Evolutionary conservation across 768 basidiomycete species (phyloP), one percentile per base, ranked within the genome.

Genomic region (Suillus variegatus): DNA sequence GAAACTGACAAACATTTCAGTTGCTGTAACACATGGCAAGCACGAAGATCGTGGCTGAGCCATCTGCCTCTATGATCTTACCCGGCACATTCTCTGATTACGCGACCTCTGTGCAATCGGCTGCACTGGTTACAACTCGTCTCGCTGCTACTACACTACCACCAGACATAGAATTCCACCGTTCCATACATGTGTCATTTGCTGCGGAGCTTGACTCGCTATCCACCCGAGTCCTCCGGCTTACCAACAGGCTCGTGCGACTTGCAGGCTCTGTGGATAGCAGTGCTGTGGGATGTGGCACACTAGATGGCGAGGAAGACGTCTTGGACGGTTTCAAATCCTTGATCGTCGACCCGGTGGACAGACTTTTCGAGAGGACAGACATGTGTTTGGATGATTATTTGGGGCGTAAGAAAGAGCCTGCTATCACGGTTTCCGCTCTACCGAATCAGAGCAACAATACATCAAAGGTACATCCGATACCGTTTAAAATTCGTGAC

Each of bases 311-410:
- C 63, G 85, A 92, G 72, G 94, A 97, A 70, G 92, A 95, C 77
- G 84, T 96, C 4, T 77, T 93, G 40, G 96, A 97, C 74, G 87
- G 86, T 68, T 97, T 95, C 74, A 85, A 91, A 68, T 81, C 86
- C 20, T 76, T 86, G 25, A 83, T 97, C 2, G 90, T 93, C n/a
- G 93, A 95, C 72, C 81, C 87, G 0, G 86, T 97, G 83, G 97
- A 99, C 74, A 83, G 85, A 56, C 75, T 98, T 61, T 76, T 97
- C 65, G 97, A 99, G 77, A 84, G 87, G 61, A 92, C 94, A 5
- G 95, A 98, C 73, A 89, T 87, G 10, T 88, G 87, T 68, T 77
- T 99, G 44, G 97, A 99, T 71, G 86, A 91, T 68, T 85, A 85
- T 68, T 81, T 87, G 46, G 94, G 94, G 6, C 81, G 84, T 66